Base-by-base conservation (phyloP, 345 rosid species). In the Draba incana region DNA sequence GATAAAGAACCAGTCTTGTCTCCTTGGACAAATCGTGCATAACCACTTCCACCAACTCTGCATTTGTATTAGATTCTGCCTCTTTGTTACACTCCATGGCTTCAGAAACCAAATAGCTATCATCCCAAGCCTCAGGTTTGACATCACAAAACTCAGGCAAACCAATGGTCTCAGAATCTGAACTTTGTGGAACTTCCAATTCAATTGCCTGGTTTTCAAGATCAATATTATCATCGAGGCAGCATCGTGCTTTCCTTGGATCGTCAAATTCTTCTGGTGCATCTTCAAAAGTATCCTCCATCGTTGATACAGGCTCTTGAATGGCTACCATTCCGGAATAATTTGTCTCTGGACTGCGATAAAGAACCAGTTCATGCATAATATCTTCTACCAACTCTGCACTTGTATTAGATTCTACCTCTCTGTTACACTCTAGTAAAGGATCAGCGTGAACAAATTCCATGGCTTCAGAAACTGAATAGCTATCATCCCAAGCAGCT, bases 111-210 rank as follows among this genome's bases (percentile, higher is more conserved):
- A 77, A 62, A 75, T 51, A 57, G 60, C 59, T 42, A 53, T 54
- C 66, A 60, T 83, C 85, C 43, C 67, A 57, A 76, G 49, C 75
- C 76, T 85, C 86, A 50, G 69, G 44, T 68, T 83, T 83, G 28
- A 83, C 57, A 33, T 66, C 53, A 57, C 69, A 6, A 16, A 80
- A 66, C 45, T 58, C 51, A 47, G 63, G 56, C n/a, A 42, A 57
- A 33, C 9, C 20, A 65, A 11, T 33, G 56, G 4, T 24, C 25
- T 57, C 67, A 60, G 37, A 60, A 27, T 74, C 78, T 67, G 68
- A 52, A 25, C 5, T 31, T 37, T 51, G 50, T 30, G 51, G 37
- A 33, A 42, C 33, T 27, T 68, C 74, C 11, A 62, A 1, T 46
- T 46, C 50, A 45, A 59, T 60, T 41, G 41, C 44, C 12, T 61